Evolutionary conservation across 306 rosid species (phyloP).

Genomic region (Dicorynia guianensis): DNA sequence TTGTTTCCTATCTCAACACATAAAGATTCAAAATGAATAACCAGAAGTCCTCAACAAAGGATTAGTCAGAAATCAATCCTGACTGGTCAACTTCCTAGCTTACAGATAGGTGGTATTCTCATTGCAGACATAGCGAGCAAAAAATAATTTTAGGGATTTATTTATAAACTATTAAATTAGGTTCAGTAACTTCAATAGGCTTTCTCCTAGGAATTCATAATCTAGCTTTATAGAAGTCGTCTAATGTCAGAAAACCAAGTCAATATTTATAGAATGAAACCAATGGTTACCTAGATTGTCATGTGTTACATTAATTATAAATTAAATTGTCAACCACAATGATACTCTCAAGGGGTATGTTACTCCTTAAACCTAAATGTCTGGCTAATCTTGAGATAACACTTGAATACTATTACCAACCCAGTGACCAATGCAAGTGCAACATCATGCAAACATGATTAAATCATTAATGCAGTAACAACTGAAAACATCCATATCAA

Average conservation of each 20-base stretch:
- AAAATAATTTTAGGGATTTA: neutral
- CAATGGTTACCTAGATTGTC: neutral
- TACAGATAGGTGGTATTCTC: neutral
- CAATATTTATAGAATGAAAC: neutral
- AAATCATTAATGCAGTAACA: neutral
- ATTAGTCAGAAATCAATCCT: neutral
- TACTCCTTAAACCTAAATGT: neutral
- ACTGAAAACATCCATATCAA: neutral
- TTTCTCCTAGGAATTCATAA: neutral
- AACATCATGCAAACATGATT: neutral
- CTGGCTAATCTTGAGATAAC: neutral
- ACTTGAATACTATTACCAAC: neutral
- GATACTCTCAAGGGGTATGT: neutral
- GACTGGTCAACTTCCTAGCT: constrained; percentile 15
- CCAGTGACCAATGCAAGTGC: neutral
- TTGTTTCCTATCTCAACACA: neutral
- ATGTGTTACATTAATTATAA: neutral
- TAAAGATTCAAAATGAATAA: neutral
- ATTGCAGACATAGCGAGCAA: neutral
- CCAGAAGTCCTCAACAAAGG: neutral
- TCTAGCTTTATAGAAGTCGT: neutral
- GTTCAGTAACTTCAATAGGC: neutral
- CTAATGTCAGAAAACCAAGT: neutral
- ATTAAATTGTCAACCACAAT: neutral
- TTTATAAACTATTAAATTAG: neutral